Evolutionary conservation across 805 yeast species (phyloP).

Genomic region (Dipodascopsis tothii): DNA sequence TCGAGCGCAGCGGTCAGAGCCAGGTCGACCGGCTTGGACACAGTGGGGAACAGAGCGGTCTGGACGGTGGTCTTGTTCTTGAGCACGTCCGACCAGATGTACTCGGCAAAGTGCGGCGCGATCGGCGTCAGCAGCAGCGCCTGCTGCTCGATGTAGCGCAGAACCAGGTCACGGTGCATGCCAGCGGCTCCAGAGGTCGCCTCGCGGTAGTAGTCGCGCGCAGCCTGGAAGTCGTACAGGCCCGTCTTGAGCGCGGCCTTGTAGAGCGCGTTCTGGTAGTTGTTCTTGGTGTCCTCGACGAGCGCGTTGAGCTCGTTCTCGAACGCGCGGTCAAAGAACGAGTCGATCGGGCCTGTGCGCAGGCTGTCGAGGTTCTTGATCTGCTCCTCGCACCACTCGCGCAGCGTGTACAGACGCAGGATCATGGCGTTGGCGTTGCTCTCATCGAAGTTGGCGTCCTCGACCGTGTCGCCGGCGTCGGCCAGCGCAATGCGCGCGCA

Average conservation of each 20-base stretch:
- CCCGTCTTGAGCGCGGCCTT: conserved; percentile 87
- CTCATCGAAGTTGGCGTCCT: conserved; percentile 97
- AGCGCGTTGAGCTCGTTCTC: conserved; percentile 87
- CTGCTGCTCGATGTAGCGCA: conserved; percentile 80
- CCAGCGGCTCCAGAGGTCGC: conserved; percentile 45
- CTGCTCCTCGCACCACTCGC: conserved; percentile 90
- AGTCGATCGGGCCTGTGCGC: conserved; percentile 41
- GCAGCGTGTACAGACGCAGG: conserved; percentile 80
- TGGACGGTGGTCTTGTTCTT: conserved; percentile 56
- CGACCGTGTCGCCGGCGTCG: conserved; percentile 95
- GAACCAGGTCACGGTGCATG: conserved; percentile 78
- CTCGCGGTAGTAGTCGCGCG: conserved; percentile 96
- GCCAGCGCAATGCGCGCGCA: conserved; percentile 96
- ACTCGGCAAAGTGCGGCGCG: conserved; percentile 94
- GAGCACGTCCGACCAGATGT: conserved; percentile 74
- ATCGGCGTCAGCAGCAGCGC: conserved; percentile 78
- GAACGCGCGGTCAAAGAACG: conserved; percentile 80
- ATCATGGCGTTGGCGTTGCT: conserved; percentile 95
- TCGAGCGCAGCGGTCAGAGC: conserved; percentile 59
- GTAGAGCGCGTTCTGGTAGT: conserved; percentile 66
- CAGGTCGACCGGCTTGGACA: conserved; percentile 56
- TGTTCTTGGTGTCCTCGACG: conserved; percentile 63
- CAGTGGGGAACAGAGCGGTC: conserved; percentile 70
- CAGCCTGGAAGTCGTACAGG: conserved; percentile 85
- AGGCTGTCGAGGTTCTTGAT: conserved; percentile 28